Conservation (phyloP, 495 filamentous ascomycete genomes). For the Penicillium daleae region DNA sequence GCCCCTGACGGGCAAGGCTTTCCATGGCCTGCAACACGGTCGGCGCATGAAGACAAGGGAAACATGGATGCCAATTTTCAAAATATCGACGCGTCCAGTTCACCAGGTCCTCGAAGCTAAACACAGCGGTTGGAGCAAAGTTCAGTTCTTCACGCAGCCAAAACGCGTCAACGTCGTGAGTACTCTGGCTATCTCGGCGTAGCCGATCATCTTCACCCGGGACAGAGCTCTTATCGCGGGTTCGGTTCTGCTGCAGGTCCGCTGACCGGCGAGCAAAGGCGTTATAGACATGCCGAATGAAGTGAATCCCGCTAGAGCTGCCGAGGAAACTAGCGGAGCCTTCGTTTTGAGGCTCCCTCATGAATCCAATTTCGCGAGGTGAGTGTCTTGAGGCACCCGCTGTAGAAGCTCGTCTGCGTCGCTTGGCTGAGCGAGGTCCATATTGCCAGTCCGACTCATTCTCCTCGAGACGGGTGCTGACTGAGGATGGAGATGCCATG, state of each 20-base stretch:
- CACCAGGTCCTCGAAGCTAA: slow-evolving; percentile 40
- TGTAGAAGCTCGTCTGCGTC: slow-evolving; percentile 35
- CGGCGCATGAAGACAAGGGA: slow-evolving; percentile 51
- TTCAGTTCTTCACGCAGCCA: slow-evolving; percentile 39
- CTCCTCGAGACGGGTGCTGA: slow-evolving; percentile 22
- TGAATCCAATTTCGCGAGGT: slow-evolving; percentile 44
- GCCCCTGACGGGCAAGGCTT: slow-evolving; percentile 29
- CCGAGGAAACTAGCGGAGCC: slow-evolving; percentile 48
- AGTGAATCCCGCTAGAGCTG: slow-evolving; percentile 56
- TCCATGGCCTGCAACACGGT: slow-evolving; percentile 44
- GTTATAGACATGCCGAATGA: slow-evolving; percentile 51
- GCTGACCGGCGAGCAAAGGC: slow-evolving; percentile 47
- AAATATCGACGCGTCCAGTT: slow-evolving; percentile 50
- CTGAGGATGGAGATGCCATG: slow-evolving; percentile 29
- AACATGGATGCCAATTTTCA: slow-evolving; percentile 52
- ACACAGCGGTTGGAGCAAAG: slow-evolving; percentile 10
- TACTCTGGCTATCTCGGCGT: slow-evolving; percentile 16
- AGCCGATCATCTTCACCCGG: slow-evolving; percentile 54
- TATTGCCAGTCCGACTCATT: slow-evolving; percentile 28
- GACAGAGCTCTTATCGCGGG: slow-evolving; percentile 40
- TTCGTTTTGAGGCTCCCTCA: slow-evolving; percentile 41
- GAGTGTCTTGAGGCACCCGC: slow-evolving; percentile 25
- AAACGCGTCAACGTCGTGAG: slow-evolving; percentile 25
- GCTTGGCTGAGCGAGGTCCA: slow-evolving; percentile 29
- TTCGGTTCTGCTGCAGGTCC: slow-evolving; percentile 33